A percentile compares a stretch with the other conserved stretches of the same genome.
phyloP scores from a whole-genome alignment of 257 asterid species.

The Nicotiana tabacum region DNA sequence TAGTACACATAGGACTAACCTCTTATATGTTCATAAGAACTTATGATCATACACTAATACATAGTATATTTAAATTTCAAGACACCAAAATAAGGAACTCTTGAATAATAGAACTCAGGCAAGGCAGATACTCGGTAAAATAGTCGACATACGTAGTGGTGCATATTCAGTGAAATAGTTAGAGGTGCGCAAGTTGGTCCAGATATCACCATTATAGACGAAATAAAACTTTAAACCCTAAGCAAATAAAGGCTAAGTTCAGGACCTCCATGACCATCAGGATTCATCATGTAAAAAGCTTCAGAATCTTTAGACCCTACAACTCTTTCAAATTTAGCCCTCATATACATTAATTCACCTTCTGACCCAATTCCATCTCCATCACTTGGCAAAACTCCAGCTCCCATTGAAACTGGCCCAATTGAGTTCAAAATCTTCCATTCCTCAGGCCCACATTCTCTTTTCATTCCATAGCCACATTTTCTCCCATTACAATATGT shows the following conservation, averaged over 20 bases:
- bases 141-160: not conserved
- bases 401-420: constrained; percentile 93
- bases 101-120: not conserved
- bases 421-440: constrained; percentile 73
- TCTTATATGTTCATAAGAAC: constrained; percentile 1
- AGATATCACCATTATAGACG: not conserved
- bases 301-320: constrained; percentile 92
- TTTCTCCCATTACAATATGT: constrained; percentile 83
- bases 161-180: not conserved
- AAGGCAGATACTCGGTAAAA: not conserved
- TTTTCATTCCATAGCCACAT: constrained; percentile 76
- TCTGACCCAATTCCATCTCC: constrained; percentile 31
- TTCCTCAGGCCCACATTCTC: constrained; percentile 81
- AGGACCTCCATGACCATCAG: constrained; percentile 91
- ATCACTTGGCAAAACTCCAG: constrained; percentile 79
- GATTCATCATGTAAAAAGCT: constrained; percentile 96
- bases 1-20: not conserved
- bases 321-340: constrained; percentile 92
- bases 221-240: constrained; percentile 37
- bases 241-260: constrained; percentile 89
- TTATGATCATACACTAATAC: not conserved
- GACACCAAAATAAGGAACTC: not conserved
- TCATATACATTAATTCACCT: constrained; percentile 90
- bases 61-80: not conserved
- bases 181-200: not conserved